A percentile compares a stretch with the other conserved stretches of the same genome.
These are phyloP conservation scores for Suillus fuscotomentosus DNA, from an alignment of 768 basidiomycete genomes.

Conservation along the genomic window DNA sequence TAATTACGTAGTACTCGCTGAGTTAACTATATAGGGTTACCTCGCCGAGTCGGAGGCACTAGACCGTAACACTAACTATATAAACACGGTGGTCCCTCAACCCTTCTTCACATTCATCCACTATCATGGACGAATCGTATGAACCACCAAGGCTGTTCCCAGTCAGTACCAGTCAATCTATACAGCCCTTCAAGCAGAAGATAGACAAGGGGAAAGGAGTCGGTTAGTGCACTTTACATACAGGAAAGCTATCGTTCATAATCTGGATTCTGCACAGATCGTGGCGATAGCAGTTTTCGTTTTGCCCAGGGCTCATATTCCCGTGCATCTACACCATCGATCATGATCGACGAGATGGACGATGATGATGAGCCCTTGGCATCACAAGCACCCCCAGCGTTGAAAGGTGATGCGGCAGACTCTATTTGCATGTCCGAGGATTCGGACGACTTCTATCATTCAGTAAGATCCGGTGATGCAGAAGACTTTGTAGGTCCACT, in stretches of 20 bases:
- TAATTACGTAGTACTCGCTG: no score
- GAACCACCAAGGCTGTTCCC: background rate
- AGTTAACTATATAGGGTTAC: no score
- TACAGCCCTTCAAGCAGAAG: background rate
- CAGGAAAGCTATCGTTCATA: background rate
- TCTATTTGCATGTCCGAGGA: background rate
- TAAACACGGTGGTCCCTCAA: background rate
- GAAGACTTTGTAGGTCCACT: background rate
- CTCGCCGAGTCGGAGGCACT: background rate
- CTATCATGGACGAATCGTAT: background rate
- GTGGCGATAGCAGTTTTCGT: background rate
- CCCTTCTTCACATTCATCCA: background rate
- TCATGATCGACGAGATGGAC: background rate
- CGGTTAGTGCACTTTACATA: background rate
- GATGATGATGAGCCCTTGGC: conserved; percentile 3
- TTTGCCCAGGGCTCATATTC: conserved; percentile 4
- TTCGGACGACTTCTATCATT: conserved; percentile 1
- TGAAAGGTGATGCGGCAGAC: background rate
- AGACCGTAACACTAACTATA: background rate
- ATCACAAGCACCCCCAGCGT: background rate
- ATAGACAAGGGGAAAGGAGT: conserved; percentile 1
- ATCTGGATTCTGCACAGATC: background rate
- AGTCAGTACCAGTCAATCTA: background rate
- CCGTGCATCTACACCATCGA: background rate
- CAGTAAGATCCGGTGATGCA: background rate